Base-by-base conservation (phyloP, 768 basidiomycete species). In the Lenzites betulinus region DNA sequence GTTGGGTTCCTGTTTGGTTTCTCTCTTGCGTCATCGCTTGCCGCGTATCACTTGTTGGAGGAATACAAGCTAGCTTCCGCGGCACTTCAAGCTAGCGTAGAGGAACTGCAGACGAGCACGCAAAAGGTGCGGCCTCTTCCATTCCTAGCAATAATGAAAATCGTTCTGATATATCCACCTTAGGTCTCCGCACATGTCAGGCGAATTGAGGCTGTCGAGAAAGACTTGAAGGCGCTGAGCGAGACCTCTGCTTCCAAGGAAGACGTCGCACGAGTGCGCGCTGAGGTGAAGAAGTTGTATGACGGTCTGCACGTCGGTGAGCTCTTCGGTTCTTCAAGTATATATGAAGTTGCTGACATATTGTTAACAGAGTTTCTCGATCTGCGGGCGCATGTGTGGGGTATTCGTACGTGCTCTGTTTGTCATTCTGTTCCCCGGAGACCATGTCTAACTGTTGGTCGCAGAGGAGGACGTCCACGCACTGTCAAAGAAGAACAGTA, bases 61-160 rank as follows among this genome's bases (percentile, higher is more conserved):
- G 95, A 96, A 76, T 94, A 95, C 74, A 92, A 93, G 74, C 78
- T 82, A 43, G 93, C 94, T 30, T 93, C 93, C 3, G 87, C 89
- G n/a, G 83, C 91, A 28, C 75, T 97, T 51, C 90, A 95, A 74
- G 84, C 88, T 22, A 94, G 92, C 70, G 90, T 96, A 16, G 88
- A 92, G 66, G 92, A 95, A 66, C 76, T 97, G 57, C 89, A 93
- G 73, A 76, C 82, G 26, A 93, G 88, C 69, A 95, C 93, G 0
- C 85, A 88, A 67, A 89, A 93, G 83, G 93, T 87, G 58, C 15
- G 70, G 64, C 48, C n/a, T n/a, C n/a, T n/a, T n/a, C n/a, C 0
- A 22, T 33, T 39, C 4, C 38, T 39, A 41, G n/a, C n/a, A n/a
- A n/a, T n/a, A n/a, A n/a, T n/a, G n/a, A n/a, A 52, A 53, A 42